Percentiles rank a stretch among this genome's conserved stretches.
phyloP scores from a whole-genome alignment of 768 basidiomycete species.

The Pisolithus sp. region DNA sequence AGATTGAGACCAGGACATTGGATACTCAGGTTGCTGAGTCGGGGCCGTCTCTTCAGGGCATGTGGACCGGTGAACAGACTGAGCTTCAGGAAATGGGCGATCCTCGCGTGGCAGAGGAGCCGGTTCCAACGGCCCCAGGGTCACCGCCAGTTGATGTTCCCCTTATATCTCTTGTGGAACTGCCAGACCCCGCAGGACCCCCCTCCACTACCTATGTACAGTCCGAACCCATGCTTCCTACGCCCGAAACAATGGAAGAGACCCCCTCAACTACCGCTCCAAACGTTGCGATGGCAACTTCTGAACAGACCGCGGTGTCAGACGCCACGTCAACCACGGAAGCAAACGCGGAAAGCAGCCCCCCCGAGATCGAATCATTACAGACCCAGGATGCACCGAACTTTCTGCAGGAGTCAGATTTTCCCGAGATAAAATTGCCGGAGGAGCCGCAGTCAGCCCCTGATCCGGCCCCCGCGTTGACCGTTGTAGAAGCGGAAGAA shows the following conservation, averaged over 20 bases:
- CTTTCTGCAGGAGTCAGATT: background rate
- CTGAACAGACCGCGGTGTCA: background rate
- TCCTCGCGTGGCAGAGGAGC: conserved; percentile 12
- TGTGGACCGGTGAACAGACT: conserved; percentile 11
- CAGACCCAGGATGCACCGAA: background rate
- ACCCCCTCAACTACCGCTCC: background rate
- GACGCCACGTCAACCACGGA: background rate
- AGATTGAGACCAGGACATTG: background rate
- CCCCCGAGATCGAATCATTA: background rate
- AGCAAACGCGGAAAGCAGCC: background rate
- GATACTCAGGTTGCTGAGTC: conserved; percentile 10
- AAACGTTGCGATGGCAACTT: background rate
- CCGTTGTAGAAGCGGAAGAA: conserved; percentile 6
- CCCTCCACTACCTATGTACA: background rate
- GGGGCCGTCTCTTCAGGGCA: conserved; percentile 1
- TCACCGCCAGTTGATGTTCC: conserved; percentile 25
- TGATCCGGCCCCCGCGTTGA: conserved; percentile 1
- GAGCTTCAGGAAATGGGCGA: conserved; percentile 21
- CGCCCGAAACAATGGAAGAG: conserved; percentile 1
- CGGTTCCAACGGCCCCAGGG: conserved; percentile 9
- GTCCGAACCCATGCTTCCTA: background rate
- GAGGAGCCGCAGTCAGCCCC: background rate
- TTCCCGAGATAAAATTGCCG: background rate
- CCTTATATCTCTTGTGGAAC: conserved; percentile 21
- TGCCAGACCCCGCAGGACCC: background rate